Conservation (phyloP, 1,284 basidiomycete genomes). For the Pholiota adiposa region DNA sequence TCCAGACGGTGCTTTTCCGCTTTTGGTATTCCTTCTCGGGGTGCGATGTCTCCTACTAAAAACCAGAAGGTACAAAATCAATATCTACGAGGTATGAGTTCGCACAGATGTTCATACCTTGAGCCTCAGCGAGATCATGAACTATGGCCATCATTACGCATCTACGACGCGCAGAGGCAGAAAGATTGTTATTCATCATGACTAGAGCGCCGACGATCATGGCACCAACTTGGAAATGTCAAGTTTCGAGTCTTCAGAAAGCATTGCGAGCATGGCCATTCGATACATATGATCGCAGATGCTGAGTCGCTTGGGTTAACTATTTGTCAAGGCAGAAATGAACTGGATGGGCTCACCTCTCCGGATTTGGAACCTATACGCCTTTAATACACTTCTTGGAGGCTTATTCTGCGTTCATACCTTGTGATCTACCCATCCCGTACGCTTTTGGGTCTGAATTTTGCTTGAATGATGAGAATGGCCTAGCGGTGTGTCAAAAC, state of each 20-base stretch:
- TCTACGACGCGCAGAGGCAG: slow-evolving; percentile 43
- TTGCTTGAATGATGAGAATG: not conserved
- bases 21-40: slow-evolving; percentile 85
- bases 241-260: slow-evolving; percentile 69
- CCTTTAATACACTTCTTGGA: not conserved
- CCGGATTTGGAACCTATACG: slow-evolving; percentile 73
- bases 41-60: slow-evolving; percentile 91
- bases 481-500: not conserved
- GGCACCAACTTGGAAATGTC: slow-evolving; percentile 78
- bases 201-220: slow-evolving; percentile 2
- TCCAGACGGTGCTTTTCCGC: slow-evolving; percentile 82
- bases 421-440: slow-evolving; percentile 88
- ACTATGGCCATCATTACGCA: slow-evolving; percentile 90
- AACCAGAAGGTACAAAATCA: not conserved
- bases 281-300: slow-evolving; percentile 98
- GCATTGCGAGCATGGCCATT: slow-evolving; percentile 92
- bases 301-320: slow-evolving; percentile 41
- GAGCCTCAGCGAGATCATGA: slow-evolving; percentile 96
- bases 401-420: slow-evolving; percentile 40
- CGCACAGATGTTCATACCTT: slow-evolving; percentile 48
- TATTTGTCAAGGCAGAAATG: not conserved
- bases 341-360: slow-evolving; percentile 61
- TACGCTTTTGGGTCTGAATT: slow-evolving; percentile 86
- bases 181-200: not conserved
- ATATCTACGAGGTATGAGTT: not conserved